Conservation (phyloP, 2,329 filamentous ascomycete genomes). For the Colletotrichum destructivum region DNA sequence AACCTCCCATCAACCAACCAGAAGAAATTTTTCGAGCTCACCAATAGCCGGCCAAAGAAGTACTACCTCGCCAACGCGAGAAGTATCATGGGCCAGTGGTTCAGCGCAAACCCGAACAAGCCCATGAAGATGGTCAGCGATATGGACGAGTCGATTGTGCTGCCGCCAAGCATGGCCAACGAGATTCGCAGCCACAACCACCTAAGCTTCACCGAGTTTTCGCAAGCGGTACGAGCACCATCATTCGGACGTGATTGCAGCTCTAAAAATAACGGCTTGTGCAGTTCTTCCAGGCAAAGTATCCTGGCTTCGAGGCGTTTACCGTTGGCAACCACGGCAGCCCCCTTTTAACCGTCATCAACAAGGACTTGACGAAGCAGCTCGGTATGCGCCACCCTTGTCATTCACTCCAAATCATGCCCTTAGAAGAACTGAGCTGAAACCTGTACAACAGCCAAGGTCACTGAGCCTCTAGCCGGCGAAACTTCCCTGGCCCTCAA, state of each 20-base stretch:
- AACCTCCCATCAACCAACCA: slow-evolving; percentile 23
- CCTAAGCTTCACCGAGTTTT: slow-evolving; percentile 14
- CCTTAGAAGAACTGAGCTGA: too few species aligned
- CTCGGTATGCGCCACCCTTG: neutral
- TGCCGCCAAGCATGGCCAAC: slow-evolving; percentile 28
- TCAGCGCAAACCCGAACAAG: slow-evolving; percentile 29
- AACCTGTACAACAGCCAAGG: slow-evolving; percentile 12
- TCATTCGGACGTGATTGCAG: too few species aligned
- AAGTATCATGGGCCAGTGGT: slow-evolving; percentile 21
- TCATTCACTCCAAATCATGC: too few species aligned
- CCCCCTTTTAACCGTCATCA: slow-evolving; percentile 18
- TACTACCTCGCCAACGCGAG: slow-evolving; percentile 10
- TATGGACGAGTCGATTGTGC: slow-evolving; percentile 5
- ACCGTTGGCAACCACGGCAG: slow-evolving; percentile 19
- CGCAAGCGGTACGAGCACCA: neutral
- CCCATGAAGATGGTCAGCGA: slow-evolving; percentile 10
- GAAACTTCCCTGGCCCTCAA: slow-evolving; percentile 13
- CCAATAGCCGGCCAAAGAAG: slow-evolving; percentile 21
- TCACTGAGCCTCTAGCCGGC: slow-evolving; percentile 30
- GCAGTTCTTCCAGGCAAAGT: slow-evolving; percentile 25
- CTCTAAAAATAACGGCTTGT: neutral
- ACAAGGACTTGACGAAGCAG: slow-evolving; percentile 30
- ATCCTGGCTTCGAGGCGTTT: slow-evolving; percentile 20
- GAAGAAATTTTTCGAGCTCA: slow-evolving; percentile 19
- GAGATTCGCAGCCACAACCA: slow-evolving; percentile 18